Evolutionary conservation across 768 basidiomycete genomes (phyloP).

Genomic region (Jaapia argillacea): DNA sequence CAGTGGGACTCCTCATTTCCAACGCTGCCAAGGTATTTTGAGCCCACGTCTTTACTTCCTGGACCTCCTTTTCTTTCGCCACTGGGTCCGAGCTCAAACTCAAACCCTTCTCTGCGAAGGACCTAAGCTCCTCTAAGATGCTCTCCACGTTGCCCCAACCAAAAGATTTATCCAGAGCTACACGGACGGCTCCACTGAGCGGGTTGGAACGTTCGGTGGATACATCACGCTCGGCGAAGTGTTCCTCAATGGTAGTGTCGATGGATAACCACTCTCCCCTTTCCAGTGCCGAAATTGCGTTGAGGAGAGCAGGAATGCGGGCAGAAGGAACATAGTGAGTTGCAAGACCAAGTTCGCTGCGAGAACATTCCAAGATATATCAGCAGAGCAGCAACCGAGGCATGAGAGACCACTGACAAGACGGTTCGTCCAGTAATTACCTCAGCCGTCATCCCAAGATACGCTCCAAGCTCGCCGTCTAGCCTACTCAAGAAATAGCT

Average conservation of each 20-base stretch:
- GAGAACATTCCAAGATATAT: constrained; percentile 2
- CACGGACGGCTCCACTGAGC: constrained; percentile 51
- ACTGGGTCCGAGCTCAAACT: not conserved
- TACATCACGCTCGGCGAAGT: constrained; percentile 40
- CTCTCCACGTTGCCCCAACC: constrained; percentile 55
- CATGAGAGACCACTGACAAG: constrained; percentile 47
- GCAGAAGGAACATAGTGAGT: constrained; percentile 86
- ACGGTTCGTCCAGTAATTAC: constrained; percentile 68
- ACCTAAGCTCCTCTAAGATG: constrained; percentile 49
- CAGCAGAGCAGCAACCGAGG: not conserved
- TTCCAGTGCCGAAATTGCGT: constrained; percentile 52
- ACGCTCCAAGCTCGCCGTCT: constrained; percentile 91
- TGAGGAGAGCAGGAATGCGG: constrained; percentile 60
- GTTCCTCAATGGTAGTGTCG: constrained; percentile 62
- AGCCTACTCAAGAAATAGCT: constrained; percentile 82
- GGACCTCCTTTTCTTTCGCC: constrained; percentile 24
- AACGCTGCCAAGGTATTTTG: constrained; percentile 51
- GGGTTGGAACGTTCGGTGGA: constrained; percentile 41
- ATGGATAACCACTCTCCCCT: constrained; percentile 38
- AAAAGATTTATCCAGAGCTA: constrained; percentile 80
- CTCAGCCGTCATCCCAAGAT: constrained; percentile 79
- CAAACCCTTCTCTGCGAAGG: constrained; percentile 20
- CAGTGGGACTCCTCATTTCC: constrained; percentile 76
- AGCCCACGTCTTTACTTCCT: constrained; percentile 64
- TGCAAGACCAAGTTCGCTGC: constrained; percentile 84